Conservation (phyloP, 345 rosid genomes). For the Excoecaria cochinchinensis region DNA sequence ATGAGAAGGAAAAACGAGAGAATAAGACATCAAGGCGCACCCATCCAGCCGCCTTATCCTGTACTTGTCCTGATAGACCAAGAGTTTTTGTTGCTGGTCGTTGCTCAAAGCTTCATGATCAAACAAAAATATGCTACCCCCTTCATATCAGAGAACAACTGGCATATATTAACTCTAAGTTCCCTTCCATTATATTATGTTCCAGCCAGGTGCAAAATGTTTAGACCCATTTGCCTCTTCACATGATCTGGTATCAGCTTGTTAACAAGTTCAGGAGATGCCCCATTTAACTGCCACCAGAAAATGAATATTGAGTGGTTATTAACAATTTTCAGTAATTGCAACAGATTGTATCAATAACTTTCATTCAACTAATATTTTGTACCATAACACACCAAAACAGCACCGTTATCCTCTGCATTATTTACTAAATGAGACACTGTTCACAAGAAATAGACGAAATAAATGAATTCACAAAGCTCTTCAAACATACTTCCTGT, state of each 20-base stretch:
- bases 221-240: constrained; percentile 72
- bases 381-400: not conserved
- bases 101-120: constrained; percentile 30
- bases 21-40: constrained; percentile 25
- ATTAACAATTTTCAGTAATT: not conserved
- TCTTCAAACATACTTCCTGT: constrained; percentile 52
- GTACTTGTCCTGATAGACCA: constrained; percentile 25
- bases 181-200: constrained; percentile 37
- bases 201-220: constrained; percentile 69
- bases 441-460: not conserved
- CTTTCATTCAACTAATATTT: not conserved
- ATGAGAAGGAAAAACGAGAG: constrained; percentile 12
- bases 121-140: constrained; percentile 30
- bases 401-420: not conserved
- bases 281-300: constrained; percentile 52
- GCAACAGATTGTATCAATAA: not conserved
- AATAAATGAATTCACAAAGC: not conserved
- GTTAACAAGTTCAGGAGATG: constrained; percentile 74
- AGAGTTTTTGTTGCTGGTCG: constrained; percentile 31
- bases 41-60: constrained; percentile 32
- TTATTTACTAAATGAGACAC: not conserved
- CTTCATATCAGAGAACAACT: constrained; percentile 25
- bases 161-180: constrained; percentile 21
- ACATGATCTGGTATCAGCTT: constrained; percentile 84
- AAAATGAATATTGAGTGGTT: not conserved